Evolutionary conservation across 257 asterid species (phyloP), one percentile per base, ranked within the genome.

Genomic region (Scutellaria minor): DNA sequence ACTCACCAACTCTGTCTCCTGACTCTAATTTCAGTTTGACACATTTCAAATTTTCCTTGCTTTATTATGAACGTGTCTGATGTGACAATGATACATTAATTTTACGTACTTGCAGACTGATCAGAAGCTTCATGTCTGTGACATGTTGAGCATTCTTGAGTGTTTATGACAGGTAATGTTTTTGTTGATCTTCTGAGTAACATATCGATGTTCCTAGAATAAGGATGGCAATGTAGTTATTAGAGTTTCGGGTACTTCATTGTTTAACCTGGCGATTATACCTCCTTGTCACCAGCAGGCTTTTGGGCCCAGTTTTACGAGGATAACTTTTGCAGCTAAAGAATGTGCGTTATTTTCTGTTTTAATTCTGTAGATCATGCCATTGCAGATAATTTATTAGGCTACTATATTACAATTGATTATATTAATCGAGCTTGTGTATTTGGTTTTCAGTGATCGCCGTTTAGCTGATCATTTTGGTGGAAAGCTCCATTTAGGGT

Each of bases 391-490:
- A 74, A 65, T 65, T 24, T 69, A 56, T 39, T 24, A 74, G 83
- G 70, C 70, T 62, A 47, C 77, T 64, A 41, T 71, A 39, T 51
- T 51, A 44, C 68, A 71, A 31, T 50, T 51, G 40, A 45, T 13
- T 54, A 39, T 52, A 66, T 12, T 27, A 41, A 11, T 68, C 68
- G 79, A 68, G 59, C 66, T 77, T 77, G 56, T 74, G 67, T 68
- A 71, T 76, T 77, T 84, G 76, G 65, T 68, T 86, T 85, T 70
- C 98, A 94, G 99, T 84, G 99, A 94, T 78, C 99, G 99, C 20
- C 96, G 99, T 76, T 88, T 94, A 87, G 94, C 99, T 63, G 97
- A 94, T 86, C 99, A 94, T 89, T 94, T 94, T 84, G 99, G 99
- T 73, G 97, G 99, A 73, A 94, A 94, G 89, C 99, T 94, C 79